A percentile compares a stretch with the other conserved stretches of the same genome.
These are phyloP conservation scores for Pythium rishiriense DNA, from an alignment of 352 stramenopile genomes.

Conservation along the genomic window DNA sequence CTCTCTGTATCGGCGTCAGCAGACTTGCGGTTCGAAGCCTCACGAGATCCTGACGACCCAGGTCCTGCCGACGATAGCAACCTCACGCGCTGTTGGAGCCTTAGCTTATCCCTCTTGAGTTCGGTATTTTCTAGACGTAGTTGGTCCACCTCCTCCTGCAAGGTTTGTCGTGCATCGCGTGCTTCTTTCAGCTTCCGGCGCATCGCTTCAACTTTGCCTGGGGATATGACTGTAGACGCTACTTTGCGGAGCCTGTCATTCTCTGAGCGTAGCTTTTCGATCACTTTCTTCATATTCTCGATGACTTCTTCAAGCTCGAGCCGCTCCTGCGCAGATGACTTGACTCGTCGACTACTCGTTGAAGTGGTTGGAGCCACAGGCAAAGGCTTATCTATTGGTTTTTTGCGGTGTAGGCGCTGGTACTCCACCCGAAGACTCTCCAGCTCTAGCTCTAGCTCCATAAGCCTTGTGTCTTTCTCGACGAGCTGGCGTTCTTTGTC, in stretches of 20 bases:
- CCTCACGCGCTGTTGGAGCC: constrained; percentile 69
- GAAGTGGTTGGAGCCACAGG: neutral
- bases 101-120: constrained; percentile 61
- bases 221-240: constrained; percentile 20
- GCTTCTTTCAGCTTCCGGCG: constrained; percentile 48
- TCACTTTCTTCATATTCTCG: constrained; percentile 82
- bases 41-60: neutral
- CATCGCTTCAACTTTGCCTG: constrained; percentile 45
- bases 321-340: constrained; percentile 37
- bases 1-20: constrained; percentile 17
- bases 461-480: constrained; percentile 58
- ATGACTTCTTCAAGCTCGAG: constrained; percentile 75
- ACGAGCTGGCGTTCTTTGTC: constrained; percentile 52
- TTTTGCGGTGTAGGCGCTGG: constrained; percentile 50
- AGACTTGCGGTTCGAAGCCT: neutral
- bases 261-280: constrained; percentile 72
- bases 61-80: constrained; percentile 33
- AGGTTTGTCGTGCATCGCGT: constrained; percentile 39
- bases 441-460: constrained; percentile 69
- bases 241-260: constrained; percentile 64
- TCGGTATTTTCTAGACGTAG: constrained; percentile 39
- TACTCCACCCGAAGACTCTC: constrained; percentile 71
- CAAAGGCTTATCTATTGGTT: neutral
- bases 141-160: constrained; percentile 44
- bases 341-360: constrained; percentile 10